Evolutionary conservation across 495 filamentous ascomycete genomes (phyloP).

Genomic region (Penicillium macrosclerotiorum): DNA sequence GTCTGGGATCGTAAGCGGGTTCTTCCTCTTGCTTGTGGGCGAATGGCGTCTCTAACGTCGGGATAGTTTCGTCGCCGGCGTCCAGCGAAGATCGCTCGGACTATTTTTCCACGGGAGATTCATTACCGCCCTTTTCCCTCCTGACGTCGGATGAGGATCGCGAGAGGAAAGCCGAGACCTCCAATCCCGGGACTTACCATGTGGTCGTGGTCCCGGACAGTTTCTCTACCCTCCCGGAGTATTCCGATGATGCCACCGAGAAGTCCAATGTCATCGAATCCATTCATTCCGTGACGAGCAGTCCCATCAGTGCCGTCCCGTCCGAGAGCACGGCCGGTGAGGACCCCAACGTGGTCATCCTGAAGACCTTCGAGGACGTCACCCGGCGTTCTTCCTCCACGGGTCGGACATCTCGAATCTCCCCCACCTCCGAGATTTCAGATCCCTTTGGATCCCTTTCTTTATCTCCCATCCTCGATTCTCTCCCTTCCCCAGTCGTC

Average conservation of each 20-base stretch:
- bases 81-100: conserved; percentile 24
- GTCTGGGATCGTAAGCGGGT: conserved; percentile 55
- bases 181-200: conserved; percentile 55
- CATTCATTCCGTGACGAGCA: conserved; percentile 22
- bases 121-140: conserved; percentile 50
- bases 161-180: conserved; percentile 54
- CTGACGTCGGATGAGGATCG: conserved; percentile 61
- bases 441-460: conserved; percentile 28
- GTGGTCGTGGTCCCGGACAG: conserved; percentile 55
- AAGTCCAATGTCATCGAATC: conserved; percentile 13
- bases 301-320: conserved; percentile 12
- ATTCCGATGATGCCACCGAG: conserved; percentile 35
- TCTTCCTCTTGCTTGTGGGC: not conserved
- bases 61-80: conserved; percentile 25
- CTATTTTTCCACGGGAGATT: conserved; percentile 32
- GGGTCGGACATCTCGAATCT: conserved; percentile 29
- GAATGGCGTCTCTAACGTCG: conserved; percentile 2
- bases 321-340: conserved; percentile 14
- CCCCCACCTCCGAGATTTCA: conserved; percentile 36
- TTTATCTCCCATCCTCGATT: conserved; percentile 18
- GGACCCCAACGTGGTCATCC: conserved; percentile 47
- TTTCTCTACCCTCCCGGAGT: conserved; percentile 54
- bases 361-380: conserved; percentile 50
- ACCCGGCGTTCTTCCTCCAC: conserved; percentile 28
- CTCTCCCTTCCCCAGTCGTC: conserved; percentile 18